Evolutionary conservation across 257 asterid species (phyloP).

Genomic region (Forsythia suspensa): DNA sequence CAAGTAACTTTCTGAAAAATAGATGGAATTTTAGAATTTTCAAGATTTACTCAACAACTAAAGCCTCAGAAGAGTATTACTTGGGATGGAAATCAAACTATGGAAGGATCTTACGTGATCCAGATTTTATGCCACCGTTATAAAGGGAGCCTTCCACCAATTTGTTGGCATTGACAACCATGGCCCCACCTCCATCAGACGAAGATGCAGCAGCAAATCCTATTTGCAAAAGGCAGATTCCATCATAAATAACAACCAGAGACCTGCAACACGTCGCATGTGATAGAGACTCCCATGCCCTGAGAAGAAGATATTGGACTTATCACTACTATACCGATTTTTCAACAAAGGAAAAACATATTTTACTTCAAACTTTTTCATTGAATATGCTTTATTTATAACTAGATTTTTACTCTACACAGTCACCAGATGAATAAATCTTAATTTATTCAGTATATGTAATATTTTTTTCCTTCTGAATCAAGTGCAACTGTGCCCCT

Average conservation of each 20-base stretch:
- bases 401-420: not conserved
- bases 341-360: not conserved
- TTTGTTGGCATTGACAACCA: conserved; percentile 53
- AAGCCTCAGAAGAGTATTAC: conserved; percentile 4
- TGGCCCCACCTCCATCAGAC: conserved; percentile 44
- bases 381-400: not conserved
- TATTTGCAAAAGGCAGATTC: conserved; percentile 71
- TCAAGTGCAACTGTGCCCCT: no score
- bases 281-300: conserved; percentile 94
- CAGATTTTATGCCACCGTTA: conserved; percentile 58
- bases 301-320: conserved; percentile 32
- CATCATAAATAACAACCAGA: conserved; percentile 68
- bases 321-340: conserved; percentile 6
- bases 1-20: conserved; percentile 81
- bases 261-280: conserved; percentile 85
- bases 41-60: conserved; percentile 14
- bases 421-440: not conserved
- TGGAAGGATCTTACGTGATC: conserved; percentile 68
- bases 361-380: conserved; percentile 6
- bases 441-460: not conserved
- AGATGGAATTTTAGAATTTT: conserved; percentile 19
- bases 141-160: conserved; percentile 78
- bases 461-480: no score
- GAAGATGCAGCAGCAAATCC: conserved; percentile 63
- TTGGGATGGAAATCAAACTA: conserved; percentile 19